phyloP scores from a whole-genome alignment of 352 stramenopile species.

The Halophytophthora polymorphica region DNA sequence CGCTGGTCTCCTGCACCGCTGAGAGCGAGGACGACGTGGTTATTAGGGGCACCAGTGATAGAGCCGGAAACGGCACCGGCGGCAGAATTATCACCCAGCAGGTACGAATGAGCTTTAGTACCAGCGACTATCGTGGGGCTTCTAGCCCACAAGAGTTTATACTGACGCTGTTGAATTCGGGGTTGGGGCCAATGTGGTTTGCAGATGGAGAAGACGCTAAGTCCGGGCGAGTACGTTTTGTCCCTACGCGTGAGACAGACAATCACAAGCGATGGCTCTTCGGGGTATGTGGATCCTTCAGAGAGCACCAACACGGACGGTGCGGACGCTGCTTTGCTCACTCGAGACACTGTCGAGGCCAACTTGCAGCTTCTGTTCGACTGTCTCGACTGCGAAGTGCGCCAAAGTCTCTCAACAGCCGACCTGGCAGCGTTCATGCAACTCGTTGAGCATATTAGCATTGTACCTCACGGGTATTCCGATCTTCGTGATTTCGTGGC shows the following conservation, averaged over 20 bases:
- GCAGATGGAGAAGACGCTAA: constrained; percentile 27
- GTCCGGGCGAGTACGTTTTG: constrained; percentile 43
- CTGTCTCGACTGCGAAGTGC: constrained; percentile 39
- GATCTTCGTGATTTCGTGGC: constrained; percentile 17
- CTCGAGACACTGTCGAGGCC: constrained; percentile 9
- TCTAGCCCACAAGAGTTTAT: not conserved
- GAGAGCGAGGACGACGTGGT: not conserved
- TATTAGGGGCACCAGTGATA: not conserved
- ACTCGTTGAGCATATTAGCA: constrained; percentile 13
- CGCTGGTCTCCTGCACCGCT: constrained; percentile 3
- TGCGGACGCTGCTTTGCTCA: constrained; percentile 6
- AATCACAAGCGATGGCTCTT: constrained; percentile 3
- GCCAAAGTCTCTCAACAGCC: constrained; percentile 19
- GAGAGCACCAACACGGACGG: not conserved
- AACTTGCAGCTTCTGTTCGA: constrained; percentile 46
- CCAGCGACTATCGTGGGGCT: no score
- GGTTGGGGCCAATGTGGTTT: not conserved
- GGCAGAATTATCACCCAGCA: constrained; percentile 10
- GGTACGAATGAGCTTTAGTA: no score
- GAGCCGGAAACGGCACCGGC: not conserved
- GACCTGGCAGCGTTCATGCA: constrained; percentile 33
- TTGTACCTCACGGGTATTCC: constrained; percentile 9
- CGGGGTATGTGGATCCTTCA: not conserved
- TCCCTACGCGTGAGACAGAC: constrained; percentile 12
- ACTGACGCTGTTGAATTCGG: not conserved